Conservation (phyloP, 495 filamentous ascomycete species). For the Mycothermus thermophilus region DNA sequence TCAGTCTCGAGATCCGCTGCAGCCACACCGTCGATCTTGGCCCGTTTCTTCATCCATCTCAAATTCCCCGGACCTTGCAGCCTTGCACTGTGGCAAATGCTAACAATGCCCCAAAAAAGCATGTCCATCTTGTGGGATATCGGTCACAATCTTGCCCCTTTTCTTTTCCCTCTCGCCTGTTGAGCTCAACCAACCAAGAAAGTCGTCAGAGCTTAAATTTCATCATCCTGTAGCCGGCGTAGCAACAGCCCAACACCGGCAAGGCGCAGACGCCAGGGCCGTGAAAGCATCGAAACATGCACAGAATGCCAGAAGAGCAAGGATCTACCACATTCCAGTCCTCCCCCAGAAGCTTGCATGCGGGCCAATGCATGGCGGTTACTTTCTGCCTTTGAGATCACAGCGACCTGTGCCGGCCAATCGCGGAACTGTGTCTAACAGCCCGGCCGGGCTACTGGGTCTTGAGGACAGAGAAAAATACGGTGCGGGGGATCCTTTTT, state of each 20-base stretch:
- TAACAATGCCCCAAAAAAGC: constrained; percentile 2
- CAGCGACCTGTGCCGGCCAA: constrained; percentile 19
- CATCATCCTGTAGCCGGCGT: too few relatives aligned
- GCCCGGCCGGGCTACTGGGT: too few relatives aligned
- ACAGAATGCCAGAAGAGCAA: constrained; percentile 6
- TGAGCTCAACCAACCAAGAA: background rate
- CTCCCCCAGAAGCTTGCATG: too few relatives aligned
- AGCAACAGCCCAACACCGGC: too few relatives aligned
- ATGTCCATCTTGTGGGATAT: background rate
- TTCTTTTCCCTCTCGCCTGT: too few relatives aligned
- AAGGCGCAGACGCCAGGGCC: too few relatives aligned
- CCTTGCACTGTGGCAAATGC: constrained; percentile 3
- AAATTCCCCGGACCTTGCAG: background rate
- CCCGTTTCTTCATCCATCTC: background rate
- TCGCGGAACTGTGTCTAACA: too few relatives aligned
- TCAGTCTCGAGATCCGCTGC: constrained; percentile 3
- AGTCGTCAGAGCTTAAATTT: background rate
- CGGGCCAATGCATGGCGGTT: constrained; percentile 28
- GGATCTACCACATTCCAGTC: constrained; percentile 15
- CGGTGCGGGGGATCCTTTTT: too few relatives aligned
- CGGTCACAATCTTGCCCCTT: too few relatives aligned
- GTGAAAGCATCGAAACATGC: too few relatives aligned
- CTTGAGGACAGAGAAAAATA: too few relatives aligned
- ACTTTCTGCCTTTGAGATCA: constrained; percentile 17
- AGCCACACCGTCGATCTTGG: constrained; percentile 1